A percentile compares a stretch with the other conserved stretches of the same genome.
Conservation (phyloP, 2,329 filamentous ascomycete species). For the Penicillium vulpinum region DNA sequence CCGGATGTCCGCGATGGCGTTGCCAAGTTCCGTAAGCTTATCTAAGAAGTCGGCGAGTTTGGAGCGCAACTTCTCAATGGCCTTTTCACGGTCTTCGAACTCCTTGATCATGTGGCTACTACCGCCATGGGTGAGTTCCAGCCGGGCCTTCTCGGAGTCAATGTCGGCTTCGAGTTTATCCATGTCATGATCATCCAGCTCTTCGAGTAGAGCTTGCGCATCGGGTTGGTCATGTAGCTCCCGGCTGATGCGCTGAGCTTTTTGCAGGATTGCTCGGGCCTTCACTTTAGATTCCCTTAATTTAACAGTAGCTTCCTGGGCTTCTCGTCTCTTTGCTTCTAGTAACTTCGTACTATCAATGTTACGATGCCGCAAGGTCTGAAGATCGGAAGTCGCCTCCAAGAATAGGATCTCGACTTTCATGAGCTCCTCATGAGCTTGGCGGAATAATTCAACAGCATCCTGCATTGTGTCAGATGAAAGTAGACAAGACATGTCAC, state of each 20-base stretch:
- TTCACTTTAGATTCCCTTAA: constrained; percentile 33
- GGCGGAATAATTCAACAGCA: constrained; percentile 62
- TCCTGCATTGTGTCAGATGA: constrained; percentile 41
- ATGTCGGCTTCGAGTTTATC: constrained; percentile 73
- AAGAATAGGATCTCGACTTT: constrained; percentile 70
- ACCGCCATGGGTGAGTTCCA: constrained; percentile 77
- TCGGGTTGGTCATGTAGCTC: constrained; percentile 23
- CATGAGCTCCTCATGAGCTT: constrained; percentile 63
- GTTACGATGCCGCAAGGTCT: constrained; percentile 67
- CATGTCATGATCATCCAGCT: constrained; percentile 53
- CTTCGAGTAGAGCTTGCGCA: constrained; percentile 41
- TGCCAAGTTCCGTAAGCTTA: constrained; percentile 57
- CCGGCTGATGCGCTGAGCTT: constrained; percentile 19
- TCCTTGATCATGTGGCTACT: constrained; percentile 74
- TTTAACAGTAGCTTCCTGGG: constrained; percentile 36
- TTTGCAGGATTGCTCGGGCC: constrained; percentile 18
- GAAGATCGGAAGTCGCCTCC: constrained; percentile 80
- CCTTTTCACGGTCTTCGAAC: constrained; percentile 69
- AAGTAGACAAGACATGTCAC: not conserved
- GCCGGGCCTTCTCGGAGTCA: constrained; percentile 68
- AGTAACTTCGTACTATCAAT: constrained; percentile 54
- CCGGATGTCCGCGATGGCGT: constrained; percentile 65
- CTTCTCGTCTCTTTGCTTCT: constrained; percentile 44
- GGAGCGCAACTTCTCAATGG: constrained; percentile 66
- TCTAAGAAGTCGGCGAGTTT: constrained; percentile 58